Evolutionary conservation across 805 yeast species (phyloP).

Genomic region (Grigorovia yakushimaensis): DNA sequence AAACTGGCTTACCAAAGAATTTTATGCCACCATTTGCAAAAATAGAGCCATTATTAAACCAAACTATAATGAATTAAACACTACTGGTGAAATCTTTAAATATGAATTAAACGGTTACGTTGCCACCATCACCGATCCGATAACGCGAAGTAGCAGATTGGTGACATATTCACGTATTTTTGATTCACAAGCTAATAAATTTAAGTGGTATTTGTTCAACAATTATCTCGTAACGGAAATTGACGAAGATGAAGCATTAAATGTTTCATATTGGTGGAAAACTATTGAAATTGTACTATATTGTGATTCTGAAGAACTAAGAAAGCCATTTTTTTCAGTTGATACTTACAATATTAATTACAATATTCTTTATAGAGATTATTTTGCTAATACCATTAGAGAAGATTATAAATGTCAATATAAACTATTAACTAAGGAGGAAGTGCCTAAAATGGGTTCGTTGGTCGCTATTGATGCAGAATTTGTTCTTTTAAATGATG

Average conservation of each 20-base stretch:
- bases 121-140: constrained; percentile 51
- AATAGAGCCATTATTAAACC: constrained; percentile 32
- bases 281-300: constrained; percentile 66
- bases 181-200: constrained; percentile 22
- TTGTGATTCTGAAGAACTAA: constrained; percentile 37
- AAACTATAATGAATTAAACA: constrained; percentile 21
- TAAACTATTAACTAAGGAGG: constrained; percentile 52
- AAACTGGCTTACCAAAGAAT: constrained; percentile 55
- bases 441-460: constrained; percentile 67
- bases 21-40: constrained; percentile 37
- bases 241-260: constrained; percentile 66
- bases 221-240: constrained; percentile 80
- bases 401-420: constrained; percentile 53
- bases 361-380: constrained; percentile 61
- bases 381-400: constrained; percentile 58
- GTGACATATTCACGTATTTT: constrained; percentile 48
- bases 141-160: constrained; percentile 42
- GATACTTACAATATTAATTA: constrained; percentile 49
- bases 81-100: constrained; percentile 28
- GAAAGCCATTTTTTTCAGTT: constrained; percentile 37
- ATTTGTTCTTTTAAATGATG: constrained; percentile 75
- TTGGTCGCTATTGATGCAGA: constrained; percentile 94
- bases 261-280: constrained; percentile 71
- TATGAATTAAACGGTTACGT: constrained; percentile 63
- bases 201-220: constrained; percentile 74